A percentile compares a stretch with the other conserved stretches of the same genome.
Conservation (phyloP, 2,329 filamentous ascomycete genomes). For the Claviceps paspali region DNA sequence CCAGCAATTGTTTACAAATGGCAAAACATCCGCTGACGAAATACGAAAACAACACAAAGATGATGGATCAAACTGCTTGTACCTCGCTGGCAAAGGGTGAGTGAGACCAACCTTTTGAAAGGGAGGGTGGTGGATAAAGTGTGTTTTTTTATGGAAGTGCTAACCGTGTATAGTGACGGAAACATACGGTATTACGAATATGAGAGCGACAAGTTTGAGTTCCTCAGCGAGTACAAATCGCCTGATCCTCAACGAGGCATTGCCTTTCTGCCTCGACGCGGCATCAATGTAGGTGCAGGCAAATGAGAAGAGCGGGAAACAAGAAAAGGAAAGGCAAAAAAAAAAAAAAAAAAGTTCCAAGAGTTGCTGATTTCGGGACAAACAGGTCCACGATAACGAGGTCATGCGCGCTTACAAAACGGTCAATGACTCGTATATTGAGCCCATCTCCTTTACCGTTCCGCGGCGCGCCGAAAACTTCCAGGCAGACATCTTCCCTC, state of each 20-base stretch:
- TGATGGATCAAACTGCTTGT: constrained; percentile 86
- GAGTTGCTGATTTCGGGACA: no score
- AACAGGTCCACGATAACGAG: constrained; percentile 92
- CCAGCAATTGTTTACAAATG: no score
- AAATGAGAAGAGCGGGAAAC: background rate
- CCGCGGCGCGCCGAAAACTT: constrained; percentile 86
- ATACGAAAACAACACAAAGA: constrained; percentile 42
- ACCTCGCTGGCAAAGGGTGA: constrained; percentile 92
- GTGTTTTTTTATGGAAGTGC: constrained; percentile 3
- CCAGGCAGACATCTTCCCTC: constrained; percentile 94
- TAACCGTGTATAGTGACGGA: constrained; percentile 54
- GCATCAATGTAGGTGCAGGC: constrained; percentile 55
- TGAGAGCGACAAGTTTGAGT: constrained; percentile 97
- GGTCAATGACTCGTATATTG: constrained; percentile 83
- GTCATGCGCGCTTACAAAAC: constrained; percentile 95
- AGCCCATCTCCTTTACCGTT: constrained; percentile 95
- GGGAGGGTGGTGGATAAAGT: no score
- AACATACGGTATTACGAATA: constrained; percentile 99
- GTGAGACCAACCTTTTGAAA: constrained; percentile 14
- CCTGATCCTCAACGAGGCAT: constrained; percentile 84
- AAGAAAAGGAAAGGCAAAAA: background rate
- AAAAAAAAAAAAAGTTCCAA: background rate
- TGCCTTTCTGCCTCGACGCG: constrained; percentile 86
- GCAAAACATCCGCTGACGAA: no score
- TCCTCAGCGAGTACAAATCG: constrained; percentile 95